Percentiles rank a stretch among this genome's conserved stretches.
Conservation (phyloP, 768 basidiomycete genomes). For the Tylopilus sp. region DNA sequence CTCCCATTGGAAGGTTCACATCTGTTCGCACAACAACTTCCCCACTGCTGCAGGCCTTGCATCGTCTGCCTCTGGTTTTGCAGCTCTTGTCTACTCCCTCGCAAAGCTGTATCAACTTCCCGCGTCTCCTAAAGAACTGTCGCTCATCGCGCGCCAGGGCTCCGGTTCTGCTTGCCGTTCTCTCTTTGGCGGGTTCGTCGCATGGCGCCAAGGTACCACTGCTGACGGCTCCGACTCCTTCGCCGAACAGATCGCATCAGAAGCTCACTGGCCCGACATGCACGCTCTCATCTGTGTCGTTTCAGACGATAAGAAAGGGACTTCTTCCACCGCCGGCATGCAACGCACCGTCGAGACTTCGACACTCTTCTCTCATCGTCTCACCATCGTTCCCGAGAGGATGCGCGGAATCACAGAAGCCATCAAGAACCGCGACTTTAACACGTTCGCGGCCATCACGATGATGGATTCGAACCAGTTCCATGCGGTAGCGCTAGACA, state of each 20-base stretch:
- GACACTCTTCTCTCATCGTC: slow-evolving; percentile 81
- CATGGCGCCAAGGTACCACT: slow-evolving; percentile 65
- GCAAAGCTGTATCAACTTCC: slow-evolving; percentile 84
- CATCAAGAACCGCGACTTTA: slow-evolving; percentile 78
- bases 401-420: slow-evolving; percentile 83
- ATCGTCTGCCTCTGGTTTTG: slow-evolving; percentile 95
- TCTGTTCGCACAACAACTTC: slow-evolving; percentile 97
- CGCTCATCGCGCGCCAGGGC: slow-evolving; percentile 93
- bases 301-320: slow-evolving; percentile 93
- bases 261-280: slow-evolving; percentile 89
- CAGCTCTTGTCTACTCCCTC: slow-evolving; percentile 88
- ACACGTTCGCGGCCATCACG: slow-evolving; percentile 84
- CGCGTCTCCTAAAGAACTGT: slow-evolving; percentile 74
- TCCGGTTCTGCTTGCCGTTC: slow-evolving; percentile 98
- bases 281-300: slow-evolving; percentile 98
- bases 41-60: slow-evolving; percentile 98
- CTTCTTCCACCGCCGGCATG: slow-evolving; percentile 94
- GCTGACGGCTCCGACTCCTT: slow-evolving; percentile 80
- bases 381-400: slow-evolving; percentile 84
- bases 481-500: slow-evolving; percentile 97
- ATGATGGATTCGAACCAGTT: slow-evolving; percentile 99
- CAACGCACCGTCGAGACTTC: slow-evolving; percentile 96
- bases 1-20: slow-evolving; percentile 63
- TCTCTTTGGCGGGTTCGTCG: slow-evolving; percentile 95
- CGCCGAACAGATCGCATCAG: slow-evolving; percentile 83